Percentiles rank a stretch among this genome's conserved stretches.
Evolutionary conservation across 441 rosid species (phyloP).

Genomic region (Melastoma candidum): DNA sequence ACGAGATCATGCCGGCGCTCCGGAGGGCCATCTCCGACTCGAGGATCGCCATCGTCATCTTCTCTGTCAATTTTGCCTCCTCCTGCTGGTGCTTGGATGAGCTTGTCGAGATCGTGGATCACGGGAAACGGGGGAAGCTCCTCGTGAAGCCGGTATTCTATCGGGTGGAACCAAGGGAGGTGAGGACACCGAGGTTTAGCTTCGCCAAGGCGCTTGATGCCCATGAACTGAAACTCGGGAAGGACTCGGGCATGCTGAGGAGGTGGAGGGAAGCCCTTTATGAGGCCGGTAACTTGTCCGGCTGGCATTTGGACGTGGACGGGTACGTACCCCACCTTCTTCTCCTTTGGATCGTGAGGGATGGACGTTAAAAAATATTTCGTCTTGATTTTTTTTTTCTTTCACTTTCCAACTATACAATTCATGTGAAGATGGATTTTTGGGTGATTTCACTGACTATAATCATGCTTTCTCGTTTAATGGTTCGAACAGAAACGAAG

Average conservation of each 20-base stretch:
- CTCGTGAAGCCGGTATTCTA: conserved; percentile 1
- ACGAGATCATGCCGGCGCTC: not conserved
- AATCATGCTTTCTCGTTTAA: too few relatives aligned
- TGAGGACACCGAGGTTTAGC: not conserved
- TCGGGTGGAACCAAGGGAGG: not conserved
- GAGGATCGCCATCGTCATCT: not conserved
- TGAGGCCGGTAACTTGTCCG: not conserved
- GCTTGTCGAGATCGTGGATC: not conserved
- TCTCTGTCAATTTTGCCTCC: not conserved
- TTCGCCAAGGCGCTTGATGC: not conserved
- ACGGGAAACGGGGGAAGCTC: not conserved
- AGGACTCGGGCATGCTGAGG: not conserved
- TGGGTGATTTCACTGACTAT: too few relatives aligned
- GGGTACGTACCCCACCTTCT: too few relatives aligned
- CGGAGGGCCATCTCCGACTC: not conserved
- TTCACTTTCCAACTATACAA: too few relatives aligned
- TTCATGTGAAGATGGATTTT: too few relatives aligned
- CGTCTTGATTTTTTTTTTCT: too few relatives aligned
- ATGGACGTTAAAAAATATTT: too few relatives aligned
- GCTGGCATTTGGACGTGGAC: too few relatives aligned
- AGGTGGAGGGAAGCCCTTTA: not conserved
- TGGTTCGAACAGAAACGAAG: too few relatives aligned
- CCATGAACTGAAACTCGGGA: not conserved
- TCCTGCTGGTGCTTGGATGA: not conserved
- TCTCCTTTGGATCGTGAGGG: too few relatives aligned